Conservation (phyloP, 192 early-diverging fungal species). For the Umbelopsis vinacea region DNA sequence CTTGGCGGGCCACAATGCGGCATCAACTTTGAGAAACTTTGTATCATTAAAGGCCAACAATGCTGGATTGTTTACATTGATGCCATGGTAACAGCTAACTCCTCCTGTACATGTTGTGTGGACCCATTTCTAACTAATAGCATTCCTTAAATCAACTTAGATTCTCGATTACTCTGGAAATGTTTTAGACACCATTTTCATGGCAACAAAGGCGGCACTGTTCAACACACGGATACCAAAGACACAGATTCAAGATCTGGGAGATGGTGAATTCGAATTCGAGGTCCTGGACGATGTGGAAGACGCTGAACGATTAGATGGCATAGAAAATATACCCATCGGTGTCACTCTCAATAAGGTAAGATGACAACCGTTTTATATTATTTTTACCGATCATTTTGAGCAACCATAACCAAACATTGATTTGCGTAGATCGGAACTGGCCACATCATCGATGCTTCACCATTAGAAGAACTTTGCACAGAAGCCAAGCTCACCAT, state of each 20-base stretch:
- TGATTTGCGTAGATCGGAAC: constrained; percentile 69
- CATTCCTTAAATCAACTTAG: constrained; percentile 28
- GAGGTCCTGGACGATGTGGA: constrained; percentile 92
- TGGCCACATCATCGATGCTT: constrained; percentile 85
- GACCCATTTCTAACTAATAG: too few species aligned
- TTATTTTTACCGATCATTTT: background rate
- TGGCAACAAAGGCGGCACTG: constrained; percentile 89
- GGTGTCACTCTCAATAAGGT: constrained; percentile 86
- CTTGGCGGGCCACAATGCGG: constrained; percentile 84
- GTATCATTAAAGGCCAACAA: constrained; percentile 87
- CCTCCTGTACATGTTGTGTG: background rate
- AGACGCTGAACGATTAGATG: constrained; percentile 77
- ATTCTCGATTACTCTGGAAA: constrained; percentile 89
- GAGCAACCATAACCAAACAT: background rate
- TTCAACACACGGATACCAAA: constrained; percentile 85
- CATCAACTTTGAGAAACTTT: constrained; percentile 82
- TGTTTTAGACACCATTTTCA: constrained; percentile 81
- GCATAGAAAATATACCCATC: constrained; percentile 81
- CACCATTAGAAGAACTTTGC: constrained; percentile 88
- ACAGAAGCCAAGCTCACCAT: constrained; percentile 81
- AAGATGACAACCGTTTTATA: background rate
- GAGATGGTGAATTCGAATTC: constrained; percentile 85
- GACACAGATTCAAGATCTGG: constrained; percentile 78
- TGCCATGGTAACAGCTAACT: constrained; percentile 65
- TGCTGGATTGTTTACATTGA: constrained; percentile 95